Evolutionary conservation across 768 basidiomycete species (phyloP), one percentile per base, ranked within the genome.

Genomic region (Hypsizygus marmoreus): DNA sequence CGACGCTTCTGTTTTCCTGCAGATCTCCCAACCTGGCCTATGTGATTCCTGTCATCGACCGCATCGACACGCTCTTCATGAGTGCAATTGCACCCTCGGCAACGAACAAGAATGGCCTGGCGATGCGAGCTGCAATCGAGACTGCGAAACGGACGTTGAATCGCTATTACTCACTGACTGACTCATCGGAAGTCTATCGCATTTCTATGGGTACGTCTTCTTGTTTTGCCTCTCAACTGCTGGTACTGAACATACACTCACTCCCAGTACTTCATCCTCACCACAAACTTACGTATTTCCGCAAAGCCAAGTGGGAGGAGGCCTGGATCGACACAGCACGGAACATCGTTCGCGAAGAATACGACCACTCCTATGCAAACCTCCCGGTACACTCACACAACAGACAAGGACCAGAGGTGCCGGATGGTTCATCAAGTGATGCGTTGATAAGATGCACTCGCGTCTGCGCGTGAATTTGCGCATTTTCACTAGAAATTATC

Each of bases 11-110:
- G 43, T 72, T 72, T 51, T 72, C 61, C 1, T 8, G 49, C 1
- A 42, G 33, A 10, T 61, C 48, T 0, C 61, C 65, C 0, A 60
- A 44, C 46, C 49, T 73, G 3, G 55, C 62, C 0, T 54, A 35
- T 0, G 65, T 71, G 3, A 71, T 73, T n/a, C 70, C 68, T 9
- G 68, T 63, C 5, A 69, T 70, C 64, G 66, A 71, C 38, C 33
- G 57, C 25, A 61, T 69, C n/a, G 51, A 70, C 31, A 6, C 59
- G 16, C 3, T 24, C 40, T 32, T 51, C 43, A 11, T 40, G 9
- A 41, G 56, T 35, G 20, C 25, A n/a, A 43, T 20, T 24, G 43
- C 6, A 24, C 4, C 1, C 10, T 14, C 9, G 68, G 47, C 44
- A 53, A 17, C 70, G 69, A n/a, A n/a, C n/a, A n/a, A n/a, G n/a